A percentile compares a stretch with the other conserved stretches of the same genome.
Conservation (phyloP, 345 rosid genomes). For the Brassica napus region DNA sequence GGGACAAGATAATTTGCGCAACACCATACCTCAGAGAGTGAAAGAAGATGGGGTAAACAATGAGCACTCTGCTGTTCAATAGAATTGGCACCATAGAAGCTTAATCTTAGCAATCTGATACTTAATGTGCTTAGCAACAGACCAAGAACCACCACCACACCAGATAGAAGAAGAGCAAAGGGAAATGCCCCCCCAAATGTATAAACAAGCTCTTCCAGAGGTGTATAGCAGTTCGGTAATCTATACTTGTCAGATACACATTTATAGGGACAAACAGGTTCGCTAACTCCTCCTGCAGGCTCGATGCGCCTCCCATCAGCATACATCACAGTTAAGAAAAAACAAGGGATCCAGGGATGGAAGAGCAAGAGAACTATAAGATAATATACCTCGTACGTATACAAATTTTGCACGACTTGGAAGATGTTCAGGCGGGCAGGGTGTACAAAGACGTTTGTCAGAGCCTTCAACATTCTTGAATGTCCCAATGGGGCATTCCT, state of each 20-base stretch:
- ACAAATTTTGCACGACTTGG: slow-evolving; percentile 83
- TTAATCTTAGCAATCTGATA: slow-evolving; percentile 64
- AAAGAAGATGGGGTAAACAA: slow-evolving; percentile 83
- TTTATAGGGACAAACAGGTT: slow-evolving; percentile 75
- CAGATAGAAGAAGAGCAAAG: slow-evolving; percentile 71
- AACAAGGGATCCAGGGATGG: slow-evolving; percentile 24
- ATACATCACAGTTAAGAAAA: slow-evolving; percentile 18
- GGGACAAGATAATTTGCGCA: slow-evolving; percentile 2
- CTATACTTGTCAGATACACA: slow-evolving; percentile 90
- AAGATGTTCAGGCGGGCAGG: slow-evolving; percentile 78
- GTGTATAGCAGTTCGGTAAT: slow-evolving; percentile 95
- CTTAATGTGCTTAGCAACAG: slow-evolving; percentile 69
- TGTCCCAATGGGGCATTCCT: slow-evolving; percentile 99
- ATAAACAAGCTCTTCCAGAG: slow-evolving; percentile 90
- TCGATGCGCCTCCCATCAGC: slow-evolving; percentile 35
- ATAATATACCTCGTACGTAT: slow-evolving; percentile 71
- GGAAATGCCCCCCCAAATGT: slow-evolving; percentile 95
- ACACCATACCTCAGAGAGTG: slow-evolving; percentile 77
- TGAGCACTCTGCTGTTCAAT: slow-evolving; percentile 64
- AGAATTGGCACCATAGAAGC: slow-evolving; percentile 58
- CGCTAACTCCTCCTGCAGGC: slow-evolving; percentile 75
- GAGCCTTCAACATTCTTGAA: slow-evolving; percentile 88
- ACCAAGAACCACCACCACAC: slow-evolving; percentile 68
- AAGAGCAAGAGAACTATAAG: slow-evolving; percentile 1
- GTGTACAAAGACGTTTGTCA: slow-evolving; percentile 73